A percentile compares a stretch with the other conserved stretches of the same genome.
These are phyloP conservation scores for Neonectria coccinea DNA, from an alignment of 2,329 filamentous ascomycete genomes.

Conservation along the genomic window DNA sequence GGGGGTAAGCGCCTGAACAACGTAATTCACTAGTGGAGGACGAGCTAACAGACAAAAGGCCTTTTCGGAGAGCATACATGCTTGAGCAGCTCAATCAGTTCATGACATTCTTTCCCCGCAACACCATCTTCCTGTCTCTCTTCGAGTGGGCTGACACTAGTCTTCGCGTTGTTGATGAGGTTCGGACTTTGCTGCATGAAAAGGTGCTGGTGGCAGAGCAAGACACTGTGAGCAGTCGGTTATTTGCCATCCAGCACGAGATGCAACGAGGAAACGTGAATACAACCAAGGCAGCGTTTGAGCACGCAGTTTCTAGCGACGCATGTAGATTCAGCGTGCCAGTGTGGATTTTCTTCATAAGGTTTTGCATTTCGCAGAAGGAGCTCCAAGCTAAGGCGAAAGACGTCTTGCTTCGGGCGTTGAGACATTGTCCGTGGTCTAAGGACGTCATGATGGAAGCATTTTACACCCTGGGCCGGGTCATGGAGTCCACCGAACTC, in stretches of 20 bases:
- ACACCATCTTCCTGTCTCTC: slow-evolving; percentile 79
- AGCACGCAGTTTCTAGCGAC: slow-evolving; percentile 60
- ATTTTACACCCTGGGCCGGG: slow-evolving; percentile 58
- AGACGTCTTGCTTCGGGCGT: slow-evolving; percentile 61
- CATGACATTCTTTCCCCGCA: slow-evolving; percentile 75
- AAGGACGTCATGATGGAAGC: slow-evolving; percentile 65
- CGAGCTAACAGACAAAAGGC: slow-evolving; percentile 53
- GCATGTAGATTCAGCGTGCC: slow-evolving; percentile 54
- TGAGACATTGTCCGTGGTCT: slow-evolving; percentile 62
- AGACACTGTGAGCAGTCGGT: slow-evolving; percentile 58
- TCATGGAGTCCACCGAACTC: slow-evolving; percentile 62
- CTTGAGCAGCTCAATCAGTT: slow-evolving; percentile 71
- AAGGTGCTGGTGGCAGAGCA: slow-evolving; percentile 57
- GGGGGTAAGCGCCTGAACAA: slow-evolving; percentile 57
- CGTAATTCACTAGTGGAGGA: neutral
- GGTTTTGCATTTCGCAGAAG: slow-evolving; percentile 56
- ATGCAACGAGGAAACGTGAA: slow-evolving; percentile 60
- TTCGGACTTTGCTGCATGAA: slow-evolving; percentile 73
- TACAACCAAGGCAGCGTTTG: slow-evolving; percentile 63
- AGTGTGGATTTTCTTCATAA: slow-evolving; percentile 65
- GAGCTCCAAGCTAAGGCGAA: slow-evolving; percentile 57
- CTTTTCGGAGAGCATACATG: slow-evolving; percentile 76
- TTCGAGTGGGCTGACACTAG: slow-evolving; percentile 80
- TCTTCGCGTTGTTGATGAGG: slow-evolving; percentile 79
- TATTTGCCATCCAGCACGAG: slow-evolving; percentile 66